A percentile compares a stretch with the other conserved stretches of the same genome.
Conservation (phyloP, 1,284 basidiomycete species). For the Cutaneotrichosporon dermatis region DNA sequence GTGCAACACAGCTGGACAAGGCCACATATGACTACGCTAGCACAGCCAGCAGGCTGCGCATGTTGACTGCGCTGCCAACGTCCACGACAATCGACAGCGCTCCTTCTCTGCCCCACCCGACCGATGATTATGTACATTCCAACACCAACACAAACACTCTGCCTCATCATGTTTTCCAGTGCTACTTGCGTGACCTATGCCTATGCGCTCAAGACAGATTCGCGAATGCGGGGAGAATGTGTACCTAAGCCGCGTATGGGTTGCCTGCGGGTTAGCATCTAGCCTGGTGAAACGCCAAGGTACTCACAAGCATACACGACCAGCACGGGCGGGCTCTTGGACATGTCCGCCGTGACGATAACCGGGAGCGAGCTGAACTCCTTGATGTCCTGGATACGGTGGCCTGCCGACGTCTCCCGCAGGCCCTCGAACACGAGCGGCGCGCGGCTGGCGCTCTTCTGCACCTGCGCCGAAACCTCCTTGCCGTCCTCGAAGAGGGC, state of each 20-base stretch:
- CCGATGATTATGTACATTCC: conserved; percentile 47
- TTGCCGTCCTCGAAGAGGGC: conserved; percentile 80
- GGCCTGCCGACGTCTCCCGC: conserved; percentile 62
- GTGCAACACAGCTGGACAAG: too few species aligned
- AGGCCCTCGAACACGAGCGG: conserved; percentile 74
- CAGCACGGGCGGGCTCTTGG: conserved; percentile 89
- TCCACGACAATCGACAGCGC: too few species aligned
- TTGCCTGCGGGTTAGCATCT: conserved; percentile 15
- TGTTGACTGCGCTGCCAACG: too few species aligned
- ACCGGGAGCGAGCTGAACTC: conserved; percentile 87
- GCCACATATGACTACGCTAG: too few species aligned
- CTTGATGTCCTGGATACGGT: conserved; percentile 86
- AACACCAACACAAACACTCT: not conserved
- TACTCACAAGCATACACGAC: conserved; percentile 52
- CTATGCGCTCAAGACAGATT: conserved; percentile 1
- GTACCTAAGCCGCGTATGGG: conserved; percentile 16
- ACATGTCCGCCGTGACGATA: conserved; percentile 86
- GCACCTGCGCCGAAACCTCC: conserved; percentile 60
- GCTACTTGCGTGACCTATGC: not conserved
- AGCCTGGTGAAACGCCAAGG: not conserved
- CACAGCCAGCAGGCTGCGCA: too few species aligned
- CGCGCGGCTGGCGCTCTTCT: conserved; percentile 64
- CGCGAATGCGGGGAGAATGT: not conserved
- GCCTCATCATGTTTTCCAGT: not conserved
- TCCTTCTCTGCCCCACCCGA: too few species aligned